phyloP scores from a whole-genome alignment of 2,329 filamentous ascomycete genomes.

The Neopestalotiopsis sp. region DNA sequence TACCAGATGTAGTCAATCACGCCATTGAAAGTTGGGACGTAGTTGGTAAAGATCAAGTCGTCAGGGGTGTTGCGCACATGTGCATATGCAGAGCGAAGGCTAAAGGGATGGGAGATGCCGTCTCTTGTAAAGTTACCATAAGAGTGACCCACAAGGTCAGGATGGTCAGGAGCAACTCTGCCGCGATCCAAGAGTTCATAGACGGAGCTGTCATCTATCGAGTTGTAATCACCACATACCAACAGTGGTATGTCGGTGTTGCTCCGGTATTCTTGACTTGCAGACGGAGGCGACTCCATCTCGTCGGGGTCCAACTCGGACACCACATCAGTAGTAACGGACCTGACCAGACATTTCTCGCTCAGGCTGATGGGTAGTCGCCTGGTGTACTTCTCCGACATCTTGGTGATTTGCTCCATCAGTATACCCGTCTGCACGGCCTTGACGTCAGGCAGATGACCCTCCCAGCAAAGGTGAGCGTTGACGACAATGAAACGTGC shows the following conservation, averaged over 20 bases:
- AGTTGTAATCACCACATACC: slow-evolving; percentile 97
- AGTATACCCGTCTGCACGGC: slow-evolving; percentile 93
- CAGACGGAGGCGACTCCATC: slow-evolving; percentile 66
- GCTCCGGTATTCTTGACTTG: slow-evolving; percentile 84
- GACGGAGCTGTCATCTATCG: slow-evolving; percentile 82
- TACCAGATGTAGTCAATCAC: slow-evolving; percentile 99
- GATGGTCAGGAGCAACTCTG: slow-evolving; percentile 76
- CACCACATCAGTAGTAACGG: slow-evolving; percentile 48
- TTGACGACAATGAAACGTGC: slow-evolving; percentile 91
- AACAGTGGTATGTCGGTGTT: slow-evolving; percentile 89
- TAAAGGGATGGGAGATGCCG: slow-evolving; percentile 94
- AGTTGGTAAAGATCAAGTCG: slow-evolving; percentile 93
- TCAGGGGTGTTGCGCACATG: slow-evolving; percentile 81
- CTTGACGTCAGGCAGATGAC: slow-evolving; percentile 89
- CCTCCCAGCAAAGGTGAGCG: slow-evolving; percentile 95
- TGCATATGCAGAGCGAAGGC: slow-evolving; percentile 86
- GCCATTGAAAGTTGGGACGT: slow-evolving; percentile 89
- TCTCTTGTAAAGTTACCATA: slow-evolving; percentile 94
- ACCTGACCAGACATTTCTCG: slow-evolving; percentile 72
- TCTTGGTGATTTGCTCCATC: slow-evolving; percentile 87
- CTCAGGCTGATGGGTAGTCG: slow-evolving; percentile 71
- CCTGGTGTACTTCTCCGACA: slow-evolving; percentile 84
- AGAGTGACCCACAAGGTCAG: slow-evolving; percentile 78
- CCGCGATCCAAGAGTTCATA: slow-evolving; percentile 89
- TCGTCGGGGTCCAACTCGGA: slow-evolving; percentile 57